These are phyloP conservation scores for Cutaneotrichosporon sp. DNA, from an alignment of 1,284 basidiomycete species.

Conservation along the genomic window DNA sequence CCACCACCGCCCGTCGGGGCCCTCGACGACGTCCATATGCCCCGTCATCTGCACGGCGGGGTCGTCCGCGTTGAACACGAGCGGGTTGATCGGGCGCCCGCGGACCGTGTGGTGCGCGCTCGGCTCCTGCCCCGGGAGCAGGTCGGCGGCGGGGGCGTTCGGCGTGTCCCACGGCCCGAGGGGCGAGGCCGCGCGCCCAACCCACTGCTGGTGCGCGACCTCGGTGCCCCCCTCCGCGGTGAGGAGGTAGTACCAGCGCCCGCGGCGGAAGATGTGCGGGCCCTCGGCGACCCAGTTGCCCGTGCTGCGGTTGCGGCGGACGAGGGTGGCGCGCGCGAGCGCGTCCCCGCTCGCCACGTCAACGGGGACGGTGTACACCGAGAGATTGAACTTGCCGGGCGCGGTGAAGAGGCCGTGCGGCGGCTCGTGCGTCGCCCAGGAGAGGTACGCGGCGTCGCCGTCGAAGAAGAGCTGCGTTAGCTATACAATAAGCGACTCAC, in stretches of 20 bases:
- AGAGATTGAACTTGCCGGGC: too few relatives aligned
- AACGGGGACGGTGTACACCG: too few relatives aligned
- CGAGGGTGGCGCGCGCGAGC: too few relatives aligned
- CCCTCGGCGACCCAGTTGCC: slow-evolving; percentile 39
- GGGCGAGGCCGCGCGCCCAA: slow-evolving; percentile 24
- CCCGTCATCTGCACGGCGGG: slow-evolving; percentile 28
- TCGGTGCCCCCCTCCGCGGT: slow-evolving; percentile 44
- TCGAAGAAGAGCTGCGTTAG: slow-evolving; percentile 28
- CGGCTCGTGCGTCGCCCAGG: too few relatives aligned
- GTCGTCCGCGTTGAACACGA: slow-evolving; percentile 30
- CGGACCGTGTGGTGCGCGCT: too few relatives aligned
- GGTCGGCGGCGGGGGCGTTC: too few relatives aligned
- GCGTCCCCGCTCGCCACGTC: too few relatives aligned
- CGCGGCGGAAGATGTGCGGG: slow-evolving; percentile 32
- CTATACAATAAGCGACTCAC: slow-evolving; percentile 17
- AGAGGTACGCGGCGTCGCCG: slow-evolving; percentile 21
- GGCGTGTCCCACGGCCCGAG: slow-evolving; percentile 22
- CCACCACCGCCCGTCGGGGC: slow-evolving; percentile 29
- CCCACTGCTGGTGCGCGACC: slow-evolving; percentile 28
- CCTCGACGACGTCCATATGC: slow-evolving; percentile 33
- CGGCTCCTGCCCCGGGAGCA: too few relatives aligned
- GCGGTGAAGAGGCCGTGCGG: too few relatives aligned
- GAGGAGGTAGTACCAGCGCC: slow-evolving; percentile 35
- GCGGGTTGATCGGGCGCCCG: slow-evolving; percentile 32
- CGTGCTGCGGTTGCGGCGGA: too few relatives aligned